phyloP scores from a whole-genome alignment of 1,284 basidiomycete genomes.

The Ceratorhiza oryzae-sativae region DNA sequence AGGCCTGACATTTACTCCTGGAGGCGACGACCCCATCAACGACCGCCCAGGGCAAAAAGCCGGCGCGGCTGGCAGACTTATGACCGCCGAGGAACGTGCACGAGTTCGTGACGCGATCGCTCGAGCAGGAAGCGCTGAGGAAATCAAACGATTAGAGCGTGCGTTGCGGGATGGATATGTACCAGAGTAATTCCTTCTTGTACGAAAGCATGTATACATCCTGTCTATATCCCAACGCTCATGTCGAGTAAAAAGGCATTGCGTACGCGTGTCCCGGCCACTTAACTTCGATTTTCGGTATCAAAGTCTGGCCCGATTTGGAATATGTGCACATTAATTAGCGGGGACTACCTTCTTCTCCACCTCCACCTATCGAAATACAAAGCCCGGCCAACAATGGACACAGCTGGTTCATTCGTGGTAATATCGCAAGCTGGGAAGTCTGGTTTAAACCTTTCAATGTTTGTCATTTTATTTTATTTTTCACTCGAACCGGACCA shows the following conservation, averaged over 20 bases:
- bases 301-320: slow-evolving; percentile 24
- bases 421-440: slow-evolving; percentile 32
- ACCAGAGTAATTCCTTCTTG: slow-evolving; percentile 45
- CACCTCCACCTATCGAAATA: slow-evolving; percentile 12
- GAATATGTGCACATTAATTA: slow-evolving; percentile 28
- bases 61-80: slow-evolving; percentile 52
- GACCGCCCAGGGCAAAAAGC: slow-evolving; percentile 32
- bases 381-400: slow-evolving; percentile 6
- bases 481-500: neutral
- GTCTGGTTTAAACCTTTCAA: slow-evolving; percentile 24
- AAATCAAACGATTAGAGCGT: slow-evolving; percentile 59
- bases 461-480: slow-evolving; percentile 4
- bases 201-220: neutral
- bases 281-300: too few species aligned
- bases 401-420: slow-evolving; percentile 29
- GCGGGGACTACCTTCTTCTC: slow-evolving; percentile 4
- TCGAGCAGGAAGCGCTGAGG: slow-evolving; percentile 63
- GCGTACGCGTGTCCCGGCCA: neutral
- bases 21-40: slow-evolving; percentile 16
- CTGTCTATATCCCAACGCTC: neutral
- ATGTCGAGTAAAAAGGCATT: neutral
- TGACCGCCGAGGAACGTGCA: slow-evolving; percentile 69
- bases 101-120: slow-evolving; percentile 79
- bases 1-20: slow-evolving; percentile 34
- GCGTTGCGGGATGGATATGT: slow-evolving; percentile 58